phyloP scores from a whole-genome alignment of 148 eudicot species.

The Selenicereus undatus region DNA sequence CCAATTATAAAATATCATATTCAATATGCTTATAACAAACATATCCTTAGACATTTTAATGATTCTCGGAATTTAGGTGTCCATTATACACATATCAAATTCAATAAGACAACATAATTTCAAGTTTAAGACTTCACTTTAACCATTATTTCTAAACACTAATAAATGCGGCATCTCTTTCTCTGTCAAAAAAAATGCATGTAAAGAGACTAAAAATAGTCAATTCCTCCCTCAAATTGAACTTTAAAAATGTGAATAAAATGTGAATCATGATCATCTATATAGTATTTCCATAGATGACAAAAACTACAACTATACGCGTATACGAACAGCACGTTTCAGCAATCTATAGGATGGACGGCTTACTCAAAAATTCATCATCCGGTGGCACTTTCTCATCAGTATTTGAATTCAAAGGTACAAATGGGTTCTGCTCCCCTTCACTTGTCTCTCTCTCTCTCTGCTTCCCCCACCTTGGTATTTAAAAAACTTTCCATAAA shows the following conservation, averaged over 20 bases:
- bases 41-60: too few relatives aligned
- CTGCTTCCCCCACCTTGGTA: neutral
- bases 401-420: too few relatives aligned
- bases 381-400: neutral
- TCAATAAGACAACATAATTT: too few relatives aligned
- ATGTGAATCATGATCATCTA: neutral
- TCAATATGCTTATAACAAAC: too few relatives aligned
- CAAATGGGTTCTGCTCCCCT: too few relatives aligned
- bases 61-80: too few relatives aligned
- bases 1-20: too few relatives aligned
- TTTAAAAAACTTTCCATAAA: slow-evolving; percentile 27
- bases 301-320: neutral
- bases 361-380: neutral
- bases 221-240: neutral
- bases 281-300: neutral
- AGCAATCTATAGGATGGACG: slow-evolving; percentile 11
- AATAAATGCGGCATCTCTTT: too few relatives aligned
- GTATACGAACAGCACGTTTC: slow-evolving; percentile 11
- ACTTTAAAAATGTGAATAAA: neutral
- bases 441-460: neutral
- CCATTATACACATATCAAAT: too few relatives aligned
- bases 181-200: too few relatives aligned
- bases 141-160: too few relatives aligned
- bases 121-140: too few relatives aligned
- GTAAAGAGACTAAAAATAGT: neutral